A percentile compares a stretch with the other conserved stretches of the same genome.
Conservation (phyloP, 73 alveolate species). For the Blepharisma japonicum region DNA sequence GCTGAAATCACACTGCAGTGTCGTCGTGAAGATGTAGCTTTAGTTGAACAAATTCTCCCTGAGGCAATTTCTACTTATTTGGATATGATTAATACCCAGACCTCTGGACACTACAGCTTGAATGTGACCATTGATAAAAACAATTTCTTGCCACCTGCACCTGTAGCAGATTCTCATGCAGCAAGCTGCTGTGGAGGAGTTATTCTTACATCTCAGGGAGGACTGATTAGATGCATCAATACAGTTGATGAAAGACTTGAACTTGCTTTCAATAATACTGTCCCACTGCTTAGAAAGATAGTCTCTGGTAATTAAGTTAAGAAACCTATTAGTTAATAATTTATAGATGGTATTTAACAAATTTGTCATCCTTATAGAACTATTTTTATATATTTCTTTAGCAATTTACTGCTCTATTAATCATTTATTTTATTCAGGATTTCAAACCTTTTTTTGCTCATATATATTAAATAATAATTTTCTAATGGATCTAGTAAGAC, state of each 20-base stretch:
- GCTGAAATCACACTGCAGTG: constrained; percentile 50
- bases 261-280: constrained; percentile 38
- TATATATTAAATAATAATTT: no score
- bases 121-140: constrained; percentile 35
- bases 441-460: no score
- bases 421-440: no score
- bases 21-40: constrained; percentile 51
- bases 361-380: no score
- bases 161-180: constrained; percentile 29
- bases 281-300: constrained; percentile 52
- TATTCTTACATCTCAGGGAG: constrained; percentile 48
- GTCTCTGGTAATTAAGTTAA: constrained; percentile 26
- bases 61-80: constrained; percentile 45
- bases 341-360: no score
- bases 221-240: constrained; percentile 59
- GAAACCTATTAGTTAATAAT: no score
- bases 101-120: constrained; percentile 44
- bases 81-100: constrained; percentile 49
- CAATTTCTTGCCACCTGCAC: constrained; percentile 52
- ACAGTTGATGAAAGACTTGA: constrained; percentile 66
- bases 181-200: constrained; percentile 62
- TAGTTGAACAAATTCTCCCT: constrained; percentile 43
- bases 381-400: no score
- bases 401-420: no score
- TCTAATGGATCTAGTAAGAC: no score